These are phyloP conservation scores for Lepidopterella palustris DNA, from an alignment of 495 filamentous ascomycete species.

Conservation along the genomic window DNA sequence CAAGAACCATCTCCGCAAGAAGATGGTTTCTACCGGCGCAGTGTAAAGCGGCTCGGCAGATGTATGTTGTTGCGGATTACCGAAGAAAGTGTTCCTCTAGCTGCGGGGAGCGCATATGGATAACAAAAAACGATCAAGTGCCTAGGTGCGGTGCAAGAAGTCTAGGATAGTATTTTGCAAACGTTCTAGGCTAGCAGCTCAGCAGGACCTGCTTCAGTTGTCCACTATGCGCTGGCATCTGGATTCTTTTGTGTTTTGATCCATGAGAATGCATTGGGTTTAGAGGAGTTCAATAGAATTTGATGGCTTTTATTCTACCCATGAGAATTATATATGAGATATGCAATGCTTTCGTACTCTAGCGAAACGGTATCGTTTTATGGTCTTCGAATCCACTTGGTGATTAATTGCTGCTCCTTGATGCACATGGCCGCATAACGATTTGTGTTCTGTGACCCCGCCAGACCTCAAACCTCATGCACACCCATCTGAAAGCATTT, in stretches of 20 bases:
- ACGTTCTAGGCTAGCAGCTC: constrained; percentile 10
- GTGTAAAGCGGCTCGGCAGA: constrained; percentile 43
- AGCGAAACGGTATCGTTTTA: too few species aligned
- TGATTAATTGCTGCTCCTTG: background rate
- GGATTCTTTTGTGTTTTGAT: constrained; percentile 12
- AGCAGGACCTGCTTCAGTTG: constrained; percentile 11
- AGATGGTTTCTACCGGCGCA: constrained; percentile 69
- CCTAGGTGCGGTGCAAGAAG: constrained; percentile 1
- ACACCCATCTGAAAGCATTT: too few species aligned
- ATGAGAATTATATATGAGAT: background rate
- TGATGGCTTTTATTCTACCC: background rate
- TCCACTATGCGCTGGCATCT: constrained; percentile 16
- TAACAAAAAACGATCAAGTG: background rate
- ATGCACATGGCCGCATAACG: background rate
- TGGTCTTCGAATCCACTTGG: too few species aligned
- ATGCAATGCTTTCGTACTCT: background rate
- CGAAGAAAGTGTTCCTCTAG: background rate
- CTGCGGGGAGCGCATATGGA: background rate
- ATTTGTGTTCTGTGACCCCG: background rate
- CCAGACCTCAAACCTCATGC: background rate
- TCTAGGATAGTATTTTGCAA: background rate
- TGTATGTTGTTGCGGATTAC: background rate
- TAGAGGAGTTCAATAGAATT: constrained; percentile 27
- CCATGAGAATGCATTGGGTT: constrained; percentile 21
- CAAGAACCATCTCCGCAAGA: constrained; percentile 98